Conservation (phyloP, 176 grass and related monocot species). For the Juncus effusus region DNA sequence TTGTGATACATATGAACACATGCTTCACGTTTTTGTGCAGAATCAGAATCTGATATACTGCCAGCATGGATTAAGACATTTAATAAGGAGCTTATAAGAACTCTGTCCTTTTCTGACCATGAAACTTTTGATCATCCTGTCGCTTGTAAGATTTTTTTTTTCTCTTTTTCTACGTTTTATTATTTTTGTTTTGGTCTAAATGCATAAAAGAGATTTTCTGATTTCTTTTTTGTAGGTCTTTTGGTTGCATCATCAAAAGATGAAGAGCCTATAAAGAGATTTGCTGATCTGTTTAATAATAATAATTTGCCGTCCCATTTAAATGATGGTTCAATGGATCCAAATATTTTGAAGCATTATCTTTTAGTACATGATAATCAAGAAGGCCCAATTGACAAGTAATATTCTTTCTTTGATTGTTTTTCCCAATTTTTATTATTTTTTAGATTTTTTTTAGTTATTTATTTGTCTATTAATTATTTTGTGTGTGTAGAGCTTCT, state of each 20-base stretch:
- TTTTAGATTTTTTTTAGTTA: conserved; percentile 19
- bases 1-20: too few relatives aligned
- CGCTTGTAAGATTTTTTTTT: conserved; percentile 69
- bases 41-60: conserved; percentile 76
- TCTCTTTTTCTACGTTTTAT: conserved; percentile 20
- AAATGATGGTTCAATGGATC: conserved; percentile 95
- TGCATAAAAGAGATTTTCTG: not conserved
- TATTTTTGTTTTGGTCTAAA: conserved; percentile 10
- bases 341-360: conserved; percentile 96
- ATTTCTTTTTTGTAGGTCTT: conserved; percentile 56
- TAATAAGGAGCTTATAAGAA: conserved; percentile 79
- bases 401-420: conserved; percentile 34
- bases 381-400: conserved; percentile 91
- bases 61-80: conserved; percentile 90
- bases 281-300: conserved; percentile 83
- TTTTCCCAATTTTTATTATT: conserved; percentile 21
- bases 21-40: conserved; percentile 31
- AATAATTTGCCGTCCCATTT: conserved; percentile 80
- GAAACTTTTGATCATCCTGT: conserved; percentile 96
- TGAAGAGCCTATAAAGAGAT: conserved; percentile 77
- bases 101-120: conserved; percentile 86
- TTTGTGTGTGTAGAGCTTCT: conserved; percentile 47
- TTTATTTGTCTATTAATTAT: conserved; percentile 10
- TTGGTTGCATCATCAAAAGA: conserved; percentile 96
- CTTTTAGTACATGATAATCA: conserved; percentile 91